Evolutionary conservation across 257 asterid genomes (phyloP), one percentile per base, ranked within the genome.

Genomic region (Cordia subcordata): DNA sequence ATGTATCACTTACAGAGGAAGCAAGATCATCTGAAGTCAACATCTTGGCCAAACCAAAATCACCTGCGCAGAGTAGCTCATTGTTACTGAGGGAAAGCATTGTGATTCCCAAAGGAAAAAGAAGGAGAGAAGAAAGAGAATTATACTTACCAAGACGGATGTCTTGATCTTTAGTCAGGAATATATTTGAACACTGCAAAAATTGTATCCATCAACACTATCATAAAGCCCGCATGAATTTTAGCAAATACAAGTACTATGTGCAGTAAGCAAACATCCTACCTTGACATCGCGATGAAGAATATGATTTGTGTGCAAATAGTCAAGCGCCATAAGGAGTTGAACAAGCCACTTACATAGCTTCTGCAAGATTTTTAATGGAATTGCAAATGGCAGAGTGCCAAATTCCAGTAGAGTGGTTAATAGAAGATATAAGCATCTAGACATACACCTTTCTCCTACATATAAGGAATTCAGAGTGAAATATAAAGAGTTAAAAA

Each of bases 251-350:
- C 49, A 38, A 44, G 59, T 47, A 60, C 37, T 44, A 53, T 39
- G 57, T 38, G 15, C 62, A 71, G 68, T 18, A 21, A 53, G 58
- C 37, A 57, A 58, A 63, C 56, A 53, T 60, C 73, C 47, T 66
- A 87, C 97, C 89, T 90, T 87, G 78, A 90, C 93, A 78, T 87
- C 97, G 20, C 97, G 90, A 74, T 90, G 97, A 76, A 90, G 96
- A 70, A 90, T 87, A 72, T 87, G 93, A 63, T 64, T 87, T 62
- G 27, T 81, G 82, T 87, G 97, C 61, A 90, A 76, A 80, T 90
- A 90, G 72, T 90, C 95, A 67, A 90, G 88, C 59, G 97, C 97
- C 81, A 81, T 78, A 60, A 90, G 89, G 53, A 90, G 90, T 76
- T 90, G 96, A 69, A 85, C 94, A 64, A 90, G 86, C 97, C 97